Evolutionary conservation across 495 filamentous ascomycete genomes (phyloP).

Genomic region (Trichoderma orchidacearum): DNA sequence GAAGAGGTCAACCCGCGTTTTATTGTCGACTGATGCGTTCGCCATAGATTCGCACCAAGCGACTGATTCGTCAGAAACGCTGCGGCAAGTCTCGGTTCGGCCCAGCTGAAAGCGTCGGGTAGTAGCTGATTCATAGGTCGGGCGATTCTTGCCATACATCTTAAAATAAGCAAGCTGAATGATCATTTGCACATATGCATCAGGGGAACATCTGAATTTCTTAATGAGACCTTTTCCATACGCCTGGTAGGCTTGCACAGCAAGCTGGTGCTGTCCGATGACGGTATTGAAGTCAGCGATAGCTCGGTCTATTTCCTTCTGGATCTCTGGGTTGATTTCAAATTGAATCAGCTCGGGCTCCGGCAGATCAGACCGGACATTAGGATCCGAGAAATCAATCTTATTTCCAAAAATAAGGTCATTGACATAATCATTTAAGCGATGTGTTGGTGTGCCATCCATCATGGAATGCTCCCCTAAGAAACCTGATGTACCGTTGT

Average conservation of each 20-base stretch:
- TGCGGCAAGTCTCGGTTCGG: slow-evolving; percentile 90
- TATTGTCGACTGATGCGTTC: slow-evolving; percentile 43
- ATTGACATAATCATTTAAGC: slow-evolving; percentile 89
- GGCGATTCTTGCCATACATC: slow-evolving; percentile 96
- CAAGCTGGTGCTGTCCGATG: slow-evolving; percentile 78
- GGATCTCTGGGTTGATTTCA: slow-evolving; percentile 54
- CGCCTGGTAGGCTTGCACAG: slow-evolving; percentile 87
- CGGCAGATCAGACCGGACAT: slow-evolving; percentile 68
- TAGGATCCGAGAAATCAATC: slow-evolving; percentile 66
- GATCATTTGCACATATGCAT: slow-evolving; percentile 96
- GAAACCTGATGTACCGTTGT: slow-evolving; percentile 96
- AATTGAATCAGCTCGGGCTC: slow-evolving; percentile 70
- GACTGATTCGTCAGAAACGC: slow-evolving; percentile 81
- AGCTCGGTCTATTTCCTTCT: slow-evolving; percentile 64
- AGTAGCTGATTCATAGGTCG: slow-evolving; percentile 94
- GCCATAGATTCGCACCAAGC: slow-evolving; percentile 83
- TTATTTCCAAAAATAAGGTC: slow-evolving; percentile 81
- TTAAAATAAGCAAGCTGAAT: slow-evolving; percentile 98
- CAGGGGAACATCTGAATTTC: slow-evolving; percentile 97
- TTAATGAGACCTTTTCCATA: slow-evolving; percentile 99
- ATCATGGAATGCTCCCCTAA: slow-evolving; percentile 99
- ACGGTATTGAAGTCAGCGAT: slow-evolving; percentile 60
- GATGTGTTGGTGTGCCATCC: slow-evolving; percentile 96
- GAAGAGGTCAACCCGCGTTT: slow-evolving; percentile 60
- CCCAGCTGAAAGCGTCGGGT: slow-evolving; percentile 92